Base-by-base conservation (phyloP, 2,329 filamentous ascomycete species). In the Xylaria sp. region DNA sequence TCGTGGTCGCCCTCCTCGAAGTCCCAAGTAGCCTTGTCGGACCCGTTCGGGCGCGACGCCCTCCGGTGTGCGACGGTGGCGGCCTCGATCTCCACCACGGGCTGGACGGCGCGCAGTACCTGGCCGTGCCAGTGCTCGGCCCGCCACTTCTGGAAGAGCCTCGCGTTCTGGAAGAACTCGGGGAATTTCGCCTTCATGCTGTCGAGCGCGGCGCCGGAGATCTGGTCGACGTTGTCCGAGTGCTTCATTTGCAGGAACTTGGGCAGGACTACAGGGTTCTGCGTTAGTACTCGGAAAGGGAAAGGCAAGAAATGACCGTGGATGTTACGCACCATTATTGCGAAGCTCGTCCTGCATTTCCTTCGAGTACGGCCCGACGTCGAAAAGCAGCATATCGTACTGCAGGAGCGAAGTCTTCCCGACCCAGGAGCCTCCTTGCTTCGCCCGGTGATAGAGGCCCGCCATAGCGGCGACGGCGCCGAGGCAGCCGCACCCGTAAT, bases 311-410 rank as follows among this genome's bases (percentile, higher is more conserved):
- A 26, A 26, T 5, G 5, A 26, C 9, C 5, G 24, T 5, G 9
- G 5, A 26, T 26, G 24, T 26, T 26, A 26, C 24, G 5, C 24
- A 26, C 24, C 24, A 26, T 5, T 26, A 6, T 26, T 9, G 24
- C 24, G 24, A 26, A 26, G 5, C 24, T 26, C 9, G 6, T 26
- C 6, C 9, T 26, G 24, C 9, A 9, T 26, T 26, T 26, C 9
- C 9, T 26, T 9, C 6, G 24, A 26, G 9, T 26, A 26, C 5
- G 6, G 6, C 9, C 9, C 24, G 9, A 9, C 24, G 24, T 80
- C 77, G 63, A 89, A 80, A 19, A 90, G 77, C 2, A 87, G 78
- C 1, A 89, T 76, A 57, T 90, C 85, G 66, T 90, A 90, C 62
- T 90, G 86, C 63, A 85, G 77, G 17, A 90, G 74, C 1, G 84